These are phyloP conservation scores for Pyrenopolyporus hunteri DNA, from an alignment of 495 filamentous ascomycete genomes.

Conservation along the genomic window DNA sequence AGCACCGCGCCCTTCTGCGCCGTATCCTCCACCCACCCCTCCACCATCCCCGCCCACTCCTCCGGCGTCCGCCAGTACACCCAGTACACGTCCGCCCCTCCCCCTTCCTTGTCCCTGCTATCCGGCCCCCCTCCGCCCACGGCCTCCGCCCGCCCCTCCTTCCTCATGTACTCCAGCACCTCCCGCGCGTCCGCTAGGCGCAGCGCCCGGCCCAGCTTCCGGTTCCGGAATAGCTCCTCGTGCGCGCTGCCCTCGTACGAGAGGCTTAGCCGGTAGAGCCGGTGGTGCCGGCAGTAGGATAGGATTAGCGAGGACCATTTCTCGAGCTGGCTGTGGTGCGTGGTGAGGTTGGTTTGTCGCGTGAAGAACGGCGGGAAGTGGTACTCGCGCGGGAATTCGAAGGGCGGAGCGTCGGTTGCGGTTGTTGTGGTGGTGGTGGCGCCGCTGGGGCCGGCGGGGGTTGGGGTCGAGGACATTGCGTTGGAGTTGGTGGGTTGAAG, in stretches of 20 bases:
- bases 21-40: constrained; percentile 55
- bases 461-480: background rate
- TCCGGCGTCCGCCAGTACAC: constrained; percentile 57
- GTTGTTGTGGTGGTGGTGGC: constrained; percentile 4
- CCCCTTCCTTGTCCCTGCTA: constrained; percentile 55
- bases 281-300: constrained; percentile 79
- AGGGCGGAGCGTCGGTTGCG: constrained; percentile 25
- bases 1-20: constrained; percentile 54
- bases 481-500: background rate
- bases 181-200: constrained; percentile 65
- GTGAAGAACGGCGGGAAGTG: constrained; percentile 79
- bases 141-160: constrained; percentile 74
- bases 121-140: constrained; percentile 55
- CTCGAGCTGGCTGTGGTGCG: constrained; percentile 74
- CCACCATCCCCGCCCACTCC: constrained; percentile 55
- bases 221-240: constrained; percentile 61
- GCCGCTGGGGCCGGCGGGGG: constrained; percentile 1
- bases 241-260: constrained; percentile 24
- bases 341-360: constrained; percentile 76
- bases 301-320: constrained; percentile 89
- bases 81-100: constrained; percentile 59
- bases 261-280: constrained; percentile 71
- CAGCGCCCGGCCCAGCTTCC: constrained; percentile 60
- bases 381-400: constrained; percentile 61
- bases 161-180: constrained; percentile 76